Percentiles rank a stretch among this genome's conserved stretches.
Conservation (phyloP, 441 rosid genomes). For the Sinapis alba region DNA sequence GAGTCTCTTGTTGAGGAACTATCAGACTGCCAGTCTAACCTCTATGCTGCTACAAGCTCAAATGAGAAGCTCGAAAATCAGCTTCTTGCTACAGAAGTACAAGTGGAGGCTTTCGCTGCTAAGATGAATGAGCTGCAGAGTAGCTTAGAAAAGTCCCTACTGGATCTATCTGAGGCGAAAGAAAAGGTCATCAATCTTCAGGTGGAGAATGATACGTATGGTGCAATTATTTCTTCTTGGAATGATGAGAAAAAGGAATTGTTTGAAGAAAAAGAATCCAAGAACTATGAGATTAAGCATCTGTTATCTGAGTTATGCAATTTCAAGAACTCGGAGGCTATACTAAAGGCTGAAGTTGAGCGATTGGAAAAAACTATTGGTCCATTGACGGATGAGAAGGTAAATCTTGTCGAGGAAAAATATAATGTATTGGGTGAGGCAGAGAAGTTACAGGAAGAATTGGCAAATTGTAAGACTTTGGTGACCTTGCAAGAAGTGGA, state of each 20-base stretch:
- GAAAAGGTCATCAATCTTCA: slow-evolving; percentile 51
- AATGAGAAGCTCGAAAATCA: slow-evolving; percentile 62
- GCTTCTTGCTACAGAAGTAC: slow-evolving; percentile 54
- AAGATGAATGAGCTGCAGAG: slow-evolving; percentile 65
- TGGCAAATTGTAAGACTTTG: slow-evolving; percentile 59
- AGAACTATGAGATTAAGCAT: slow-evolving; percentile 55
- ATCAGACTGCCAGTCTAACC: slow-evolving; percentile 69
- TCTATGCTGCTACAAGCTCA: slow-evolving; percentile 48
- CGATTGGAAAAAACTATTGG: slow-evolving; percentile 51
- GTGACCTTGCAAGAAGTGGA: slow-evolving; percentile 63
- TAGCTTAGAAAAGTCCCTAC: slow-evolving; percentile 58
- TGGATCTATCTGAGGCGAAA: slow-evolving; percentile 52
- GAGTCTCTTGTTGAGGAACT: slow-evolving; percentile 65
- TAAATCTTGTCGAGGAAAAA: slow-evolving; percentile 55
- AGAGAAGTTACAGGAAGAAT: slow-evolving; percentile 63
- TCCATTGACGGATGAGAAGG: slow-evolving; percentile 56
- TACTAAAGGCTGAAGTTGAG: slow-evolving; percentile 60
- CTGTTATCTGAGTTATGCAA: slow-evolving; percentile 56
- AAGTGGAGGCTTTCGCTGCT: slow-evolving; percentile 57
- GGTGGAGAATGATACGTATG: slow-evolving; percentile 64
- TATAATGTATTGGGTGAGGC: slow-evolving; percentile 45
- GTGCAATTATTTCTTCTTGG: slow-evolving; percentile 47
- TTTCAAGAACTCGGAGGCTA: slow-evolving; percentile 50
- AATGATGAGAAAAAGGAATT: slow-evolving; percentile 58
- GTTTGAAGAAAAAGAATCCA: slow-evolving; percentile 55